phyloP scores from a whole-genome alignment of 352 stramenopile species.

The Globisporangium echinulatum region DNA sequence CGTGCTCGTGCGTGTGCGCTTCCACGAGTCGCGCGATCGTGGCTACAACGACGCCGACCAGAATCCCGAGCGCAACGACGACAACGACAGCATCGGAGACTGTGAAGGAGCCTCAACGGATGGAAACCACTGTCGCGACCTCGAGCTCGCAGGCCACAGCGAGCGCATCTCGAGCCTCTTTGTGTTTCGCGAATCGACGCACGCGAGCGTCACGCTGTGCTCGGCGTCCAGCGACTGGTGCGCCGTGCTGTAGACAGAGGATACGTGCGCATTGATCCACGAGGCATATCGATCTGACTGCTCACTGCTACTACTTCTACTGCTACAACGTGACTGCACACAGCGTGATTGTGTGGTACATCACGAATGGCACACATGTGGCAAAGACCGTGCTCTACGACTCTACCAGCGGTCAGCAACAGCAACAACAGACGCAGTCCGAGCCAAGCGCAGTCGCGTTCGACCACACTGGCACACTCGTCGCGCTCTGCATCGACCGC shows the following conservation, averaged over 20 bases:
- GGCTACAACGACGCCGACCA: not conserved
- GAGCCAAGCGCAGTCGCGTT: slow-evolving; percentile 52
- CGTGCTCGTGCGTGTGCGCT: slow-evolving; percentile 33
- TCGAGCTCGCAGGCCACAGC: slow-evolving; percentile 48
- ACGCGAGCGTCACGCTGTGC: slow-evolving; percentile 23
- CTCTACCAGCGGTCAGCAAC: not conserved
- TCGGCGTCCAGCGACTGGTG: slow-evolving; percentile 68
- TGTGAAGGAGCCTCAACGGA: too few species aligned
- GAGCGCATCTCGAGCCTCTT: slow-evolving; percentile 36
- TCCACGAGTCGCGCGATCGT: not conserved
- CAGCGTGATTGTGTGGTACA: slow-evolving; percentile 62
- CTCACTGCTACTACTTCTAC: not conserved
- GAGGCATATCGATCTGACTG: not conserved
- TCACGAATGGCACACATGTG: slow-evolving; percentile 22
- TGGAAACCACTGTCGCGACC: slow-evolving; percentile 6
- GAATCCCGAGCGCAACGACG: slow-evolving; percentile 20
- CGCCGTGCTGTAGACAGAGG: not conserved
- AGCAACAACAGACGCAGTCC: slow-evolving; percentile 11
- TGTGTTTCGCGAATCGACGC: slow-evolving; percentile 15
- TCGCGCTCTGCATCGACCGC: slow-evolving; percentile 41
- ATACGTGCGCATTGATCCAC: too few species aligned
- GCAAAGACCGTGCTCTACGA: slow-evolving; percentile 25
- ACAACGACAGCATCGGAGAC: not conserved
- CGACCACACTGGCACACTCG: slow-evolving; percentile 52
- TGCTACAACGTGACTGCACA: not conserved